These are phyloP conservation scores for Cyclotella baltica DNA, from an alignment of 108 stramenopile genomes.

Conservation along the genomic window DNA sequence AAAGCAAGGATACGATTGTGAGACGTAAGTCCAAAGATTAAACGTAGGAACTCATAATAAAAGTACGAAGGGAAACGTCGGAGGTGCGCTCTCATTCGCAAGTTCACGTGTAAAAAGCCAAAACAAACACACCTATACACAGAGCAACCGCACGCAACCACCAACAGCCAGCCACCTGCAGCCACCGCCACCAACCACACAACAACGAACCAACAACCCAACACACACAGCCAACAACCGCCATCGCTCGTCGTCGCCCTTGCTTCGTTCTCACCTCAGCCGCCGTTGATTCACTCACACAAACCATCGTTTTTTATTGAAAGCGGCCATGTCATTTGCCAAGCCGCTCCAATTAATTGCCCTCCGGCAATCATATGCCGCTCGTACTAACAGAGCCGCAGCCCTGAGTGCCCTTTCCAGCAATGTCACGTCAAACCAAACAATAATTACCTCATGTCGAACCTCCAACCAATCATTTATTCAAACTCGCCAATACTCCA, in stretches of 20 bases:
- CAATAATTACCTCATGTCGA: background rate
- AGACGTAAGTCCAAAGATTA: too few species aligned
- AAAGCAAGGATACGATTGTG: too few species aligned
- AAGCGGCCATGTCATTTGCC: background rate
- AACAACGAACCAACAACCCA: too few species aligned
- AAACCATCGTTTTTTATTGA: too few species aligned
- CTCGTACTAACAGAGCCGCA: background rate
- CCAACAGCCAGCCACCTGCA: too few species aligned
- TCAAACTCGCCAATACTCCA: constrained; percentile 6
- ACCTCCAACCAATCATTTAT: background rate
- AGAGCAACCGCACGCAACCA: too few species aligned
- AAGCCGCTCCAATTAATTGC: constrained; percentile 1
- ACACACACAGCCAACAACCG: background rate
- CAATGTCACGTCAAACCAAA: background rate
- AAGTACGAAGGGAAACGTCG: too few species aligned
- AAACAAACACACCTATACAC: too few species aligned
- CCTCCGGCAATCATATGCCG: constrained; percentile 12
- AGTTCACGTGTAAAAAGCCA: too few species aligned
- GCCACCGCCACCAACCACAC: too few species aligned
- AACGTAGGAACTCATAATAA: too few species aligned
- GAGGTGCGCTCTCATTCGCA: too few species aligned
- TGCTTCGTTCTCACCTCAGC: background rate
- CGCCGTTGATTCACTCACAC: background rate
- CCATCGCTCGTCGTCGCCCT: background rate
- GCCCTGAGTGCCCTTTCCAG: background rate